Evolutionary conservation across 257 asterid species (phyloP).

Genomic region (Salvia miltiorrhiza): DNA sequence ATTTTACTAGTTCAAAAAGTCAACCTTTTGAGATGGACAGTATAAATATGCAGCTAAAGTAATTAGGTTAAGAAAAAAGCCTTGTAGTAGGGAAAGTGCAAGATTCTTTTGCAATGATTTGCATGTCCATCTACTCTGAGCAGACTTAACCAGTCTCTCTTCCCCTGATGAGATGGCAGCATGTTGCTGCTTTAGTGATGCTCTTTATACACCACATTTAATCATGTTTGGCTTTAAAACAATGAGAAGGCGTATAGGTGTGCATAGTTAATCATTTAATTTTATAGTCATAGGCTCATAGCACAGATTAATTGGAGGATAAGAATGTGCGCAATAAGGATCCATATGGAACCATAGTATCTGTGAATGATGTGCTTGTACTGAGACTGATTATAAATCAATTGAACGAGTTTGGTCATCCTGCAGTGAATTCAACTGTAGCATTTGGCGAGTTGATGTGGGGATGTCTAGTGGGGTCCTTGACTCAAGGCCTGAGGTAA

Average conservation of each 20-base stretch:
- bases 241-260: neutral
- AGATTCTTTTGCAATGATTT: no score
- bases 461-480: slow-evolving; percentile 99
- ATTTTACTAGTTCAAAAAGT: no score
- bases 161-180: no score
- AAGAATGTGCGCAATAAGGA: neutral
- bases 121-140: no score
- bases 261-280: neutral
- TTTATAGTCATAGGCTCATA: no score
- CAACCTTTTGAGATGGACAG: no score
- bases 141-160: no score
- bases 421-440: slow-evolving; percentile 70
- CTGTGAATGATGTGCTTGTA: neutral
- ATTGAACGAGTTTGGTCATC: slow-evolving; percentile 16
- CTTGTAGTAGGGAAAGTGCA: no score
- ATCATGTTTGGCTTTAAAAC: neutral
- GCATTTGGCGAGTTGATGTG: slow-evolving; percentile 89
- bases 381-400: neutral
- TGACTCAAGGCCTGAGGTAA: slow-evolving; percentile 92
- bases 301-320: neutral
- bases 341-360: neutral
- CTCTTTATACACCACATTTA: no score
- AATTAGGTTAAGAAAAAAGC: no score
- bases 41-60: no score
- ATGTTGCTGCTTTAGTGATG: no score